phyloP scores from a whole-genome alignment of 2,329 filamentous ascomycete species.

The Trichoderma asperellum region DNA sequence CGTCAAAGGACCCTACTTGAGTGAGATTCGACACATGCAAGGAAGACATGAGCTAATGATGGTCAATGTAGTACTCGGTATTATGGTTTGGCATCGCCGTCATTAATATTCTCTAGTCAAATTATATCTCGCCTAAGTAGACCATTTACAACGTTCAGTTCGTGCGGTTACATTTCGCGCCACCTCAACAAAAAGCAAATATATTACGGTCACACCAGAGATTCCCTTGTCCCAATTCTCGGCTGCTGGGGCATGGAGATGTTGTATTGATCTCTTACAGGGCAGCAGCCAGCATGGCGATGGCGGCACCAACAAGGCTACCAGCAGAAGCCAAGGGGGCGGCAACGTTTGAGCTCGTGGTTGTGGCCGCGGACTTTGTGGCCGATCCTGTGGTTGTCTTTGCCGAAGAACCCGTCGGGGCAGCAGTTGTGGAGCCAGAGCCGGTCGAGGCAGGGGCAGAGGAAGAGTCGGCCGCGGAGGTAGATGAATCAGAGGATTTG shows the following conservation, averaged over 20 bases:
- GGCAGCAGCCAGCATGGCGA: constrained; percentile 39
- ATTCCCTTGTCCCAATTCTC: background rate
- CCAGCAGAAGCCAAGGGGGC: constrained; percentile 20
- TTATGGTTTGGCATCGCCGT: background rate
- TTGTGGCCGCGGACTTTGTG: constrained; percentile 8
- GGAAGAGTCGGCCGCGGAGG: background rate
- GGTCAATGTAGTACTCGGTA: background rate
- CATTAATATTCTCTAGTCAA: constrained; percentile 1
- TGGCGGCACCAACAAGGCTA: constrained; percentile 36
- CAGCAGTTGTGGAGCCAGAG: constrained; percentile 25
- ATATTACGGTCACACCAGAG: background rate
- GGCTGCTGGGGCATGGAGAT: background rate
- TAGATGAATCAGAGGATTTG: background rate
- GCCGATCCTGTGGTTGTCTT: background rate
- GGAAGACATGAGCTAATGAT: background rate
- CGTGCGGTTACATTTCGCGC: constrained; percentile 5
- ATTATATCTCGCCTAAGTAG: constrained; percentile 10
- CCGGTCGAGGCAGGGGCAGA: background rate
- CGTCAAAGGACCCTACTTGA: background rate
- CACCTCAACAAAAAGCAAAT: background rate
- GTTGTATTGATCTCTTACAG: constrained; percentile 32
- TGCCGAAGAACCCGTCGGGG: constrained; percentile 7
- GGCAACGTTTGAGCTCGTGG: constrained; percentile 24
- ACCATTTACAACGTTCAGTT: background rate
- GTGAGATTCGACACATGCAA: background rate